Evolutionary conservation across 371 early-diverging fungal genomes (phyloP), one percentile per base, ranked within the genome.

Genomic region (Batrachochytrium dendrobatidis): DNA sequence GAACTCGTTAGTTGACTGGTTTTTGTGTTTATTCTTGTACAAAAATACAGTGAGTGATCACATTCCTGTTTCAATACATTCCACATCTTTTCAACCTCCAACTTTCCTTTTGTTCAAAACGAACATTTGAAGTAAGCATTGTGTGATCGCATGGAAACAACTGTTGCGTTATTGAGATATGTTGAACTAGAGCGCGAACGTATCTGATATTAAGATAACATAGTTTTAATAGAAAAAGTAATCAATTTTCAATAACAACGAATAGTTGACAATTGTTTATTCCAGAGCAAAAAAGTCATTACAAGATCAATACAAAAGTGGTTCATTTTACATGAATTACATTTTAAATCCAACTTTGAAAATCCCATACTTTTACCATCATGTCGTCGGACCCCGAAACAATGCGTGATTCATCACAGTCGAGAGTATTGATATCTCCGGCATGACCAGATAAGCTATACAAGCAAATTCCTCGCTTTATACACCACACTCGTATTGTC

Each of bases 371-470:
- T 7, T 53, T 15, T 30, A 53, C 53, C 6, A 6, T 5, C 34
- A 32, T 25, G 31, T 53, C 53, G 31, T 53, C 53, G 7, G 53
- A 53, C 6, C 53, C 53, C 15, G 53, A 15, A 5, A 53, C 31
- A 18, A 53, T 15, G 29, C 26, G 53, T n/a, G 30, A 32, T 32
- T 10, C 53, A 25, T 25, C 26, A 24, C 49, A 56, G n/a, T 56
- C 49, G 5, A 56, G 26, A 17, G 56, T 15, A 28, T 56, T 56
- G 56, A 56, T 22, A 8, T 53, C 53, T 7, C 53, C 53, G 31
- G 32, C 31, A 20, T 28, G 31, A 5, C 53, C 53, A 12, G 8
- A 12, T 29, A 48, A 29, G 8, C 12, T 18, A 18, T 48, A 29
- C 24, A 8, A 29, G 7, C 8, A 24, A 8, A 6, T 12, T 18